These are phyloP conservation scores for Wilhelminamyces savonicus DNA, from an alignment of 805 yeast species.

Conservation along the genomic window DNA sequence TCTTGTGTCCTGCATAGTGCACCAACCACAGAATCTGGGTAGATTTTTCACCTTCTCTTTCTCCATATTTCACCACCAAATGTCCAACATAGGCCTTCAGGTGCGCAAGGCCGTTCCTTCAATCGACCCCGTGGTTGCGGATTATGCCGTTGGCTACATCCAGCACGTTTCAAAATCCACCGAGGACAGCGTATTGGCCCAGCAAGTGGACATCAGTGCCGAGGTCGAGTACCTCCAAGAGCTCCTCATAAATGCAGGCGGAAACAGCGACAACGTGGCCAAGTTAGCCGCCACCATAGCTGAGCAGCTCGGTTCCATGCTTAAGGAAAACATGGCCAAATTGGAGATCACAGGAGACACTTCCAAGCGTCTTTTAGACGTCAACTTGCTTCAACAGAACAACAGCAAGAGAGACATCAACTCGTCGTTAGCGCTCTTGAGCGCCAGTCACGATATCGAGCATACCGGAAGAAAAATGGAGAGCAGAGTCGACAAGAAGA, in stretches of 20 bases:
- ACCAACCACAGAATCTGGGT: too few relatives aligned
- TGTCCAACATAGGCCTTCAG: conserved; percentile 44
- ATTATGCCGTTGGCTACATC: conserved; percentile 88
- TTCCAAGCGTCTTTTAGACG: conserved; percentile 77
- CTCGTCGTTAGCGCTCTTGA: conserved; percentile 68
- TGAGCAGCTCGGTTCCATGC: conserved; percentile 45
- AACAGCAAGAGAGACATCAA: conserved; percentile 65
- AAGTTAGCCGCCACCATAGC: conserved; percentile 40
- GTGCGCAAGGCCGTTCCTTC: conserved; percentile 83
- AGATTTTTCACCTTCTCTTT: too few relatives aligned
- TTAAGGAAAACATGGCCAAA: conserved; percentile 64
- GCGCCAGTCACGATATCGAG: conserved; percentile 79
- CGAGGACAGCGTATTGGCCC: conserved; percentile 76
- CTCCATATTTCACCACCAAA: conserved; percentile 3
- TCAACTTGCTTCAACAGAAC: conserved; percentile 55
- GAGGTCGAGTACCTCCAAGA: conserved; percentile 67
- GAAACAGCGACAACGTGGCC: conserved; percentile 49
- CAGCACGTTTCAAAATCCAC: conserved; percentile 74
- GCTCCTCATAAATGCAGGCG: conserved; percentile 79
- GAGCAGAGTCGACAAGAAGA: conserved; percentile 92
- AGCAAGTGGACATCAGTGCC: conserved; percentile 55
- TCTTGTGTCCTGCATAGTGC: too few relatives aligned
- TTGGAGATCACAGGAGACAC: conserved; percentile 79
- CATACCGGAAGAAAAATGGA: conserved; percentile 90
- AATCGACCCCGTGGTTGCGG: conserved; percentile 79